Percentiles rank a stretch among this genome's conserved stretches.
phyloP scores from a whole-genome alignment of 2,329 filamentous ascomycete species.

The Colletotrichum filicis region DNA sequence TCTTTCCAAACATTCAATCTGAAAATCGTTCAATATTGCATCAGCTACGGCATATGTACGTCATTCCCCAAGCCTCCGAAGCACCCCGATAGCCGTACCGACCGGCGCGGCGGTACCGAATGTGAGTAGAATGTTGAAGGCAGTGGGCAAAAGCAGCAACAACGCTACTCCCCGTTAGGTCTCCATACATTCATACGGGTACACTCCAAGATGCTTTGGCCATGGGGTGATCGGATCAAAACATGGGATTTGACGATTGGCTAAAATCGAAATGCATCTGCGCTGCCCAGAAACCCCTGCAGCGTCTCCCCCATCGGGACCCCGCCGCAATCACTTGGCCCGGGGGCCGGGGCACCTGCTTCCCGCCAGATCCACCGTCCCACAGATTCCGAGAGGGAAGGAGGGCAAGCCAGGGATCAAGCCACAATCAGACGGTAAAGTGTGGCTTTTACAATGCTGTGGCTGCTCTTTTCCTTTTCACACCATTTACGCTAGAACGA shows the following conservation, averaged over 20 bases:
- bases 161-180: not conserved
- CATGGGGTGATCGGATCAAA: constrained; percentile 1
- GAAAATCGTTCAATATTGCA: not conserved
- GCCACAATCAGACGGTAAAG: not conserved
- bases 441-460: constrained; percentile 18
- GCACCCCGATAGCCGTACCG: not conserved
- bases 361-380: not conserved
- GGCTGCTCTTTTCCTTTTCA: constrained; percentile 20
- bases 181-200: not conserved
- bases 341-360: not conserved
- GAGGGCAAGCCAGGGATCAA: constrained; percentile 1
- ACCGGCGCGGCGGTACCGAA: too few species aligned
- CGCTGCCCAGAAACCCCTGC: constrained; percentile 15
- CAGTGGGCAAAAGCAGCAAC: constrained; percentile 9
- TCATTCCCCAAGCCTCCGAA: not conserved
- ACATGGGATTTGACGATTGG: constrained; percentile 4
- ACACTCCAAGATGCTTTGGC: not conserved
- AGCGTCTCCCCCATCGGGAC: constrained; percentile 3
- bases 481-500: constrained; percentile 25
- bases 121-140: not conserved
- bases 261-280: not conserved
- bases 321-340: constrained; percentile 4
- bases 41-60: not conserved
- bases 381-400: not conserved
- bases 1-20: not conserved